A percentile compares a stretch with the other conserved stretches of the same genome.
Evolutionary conservation across 352 stramenopile species (phyloP).

Genomic region (Phytophthora citrophthora): DNA sequence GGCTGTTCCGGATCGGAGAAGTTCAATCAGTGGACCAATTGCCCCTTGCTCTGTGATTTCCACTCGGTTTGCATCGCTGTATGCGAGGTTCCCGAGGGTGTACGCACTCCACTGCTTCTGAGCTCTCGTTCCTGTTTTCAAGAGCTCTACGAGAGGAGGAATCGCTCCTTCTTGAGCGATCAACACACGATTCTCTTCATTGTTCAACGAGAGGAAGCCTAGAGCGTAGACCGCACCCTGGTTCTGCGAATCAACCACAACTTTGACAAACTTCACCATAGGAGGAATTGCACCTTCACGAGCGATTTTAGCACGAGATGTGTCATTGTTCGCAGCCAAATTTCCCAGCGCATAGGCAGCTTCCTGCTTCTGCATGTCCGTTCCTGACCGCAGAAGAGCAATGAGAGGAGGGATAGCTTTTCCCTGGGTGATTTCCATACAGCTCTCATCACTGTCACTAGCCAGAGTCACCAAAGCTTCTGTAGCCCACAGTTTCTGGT

Average conservation of each 20-base stretch:
- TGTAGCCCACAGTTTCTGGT: conserved; percentile 23
- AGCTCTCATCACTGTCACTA: conserved; percentile 22
- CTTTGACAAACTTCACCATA: conserved; percentile 24
- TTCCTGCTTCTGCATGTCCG: conserved; percentile 33
- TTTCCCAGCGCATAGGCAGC: conserved; percentile 29
- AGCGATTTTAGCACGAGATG: conserved; percentile 13
- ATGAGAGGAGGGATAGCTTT: conserved; percentile 21
- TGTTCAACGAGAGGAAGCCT: conserved; percentile 15
- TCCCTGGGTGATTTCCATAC: conserved; percentile 13
- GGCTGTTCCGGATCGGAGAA: conserved; percentile 13
- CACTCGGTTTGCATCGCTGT: conserved; percentile 25
- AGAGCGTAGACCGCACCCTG: conserved; percentile 32
- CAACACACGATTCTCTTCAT: conserved; percentile 20
- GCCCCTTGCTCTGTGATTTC: conserved; percentile 20
- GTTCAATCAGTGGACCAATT: conserved; percentile 12
- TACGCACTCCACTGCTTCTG: conserved; percentile 30
- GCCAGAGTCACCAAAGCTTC: conserved; percentile 19
- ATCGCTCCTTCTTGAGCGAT: conserved; percentile 30
- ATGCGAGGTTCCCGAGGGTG: conserved; percentile 22
- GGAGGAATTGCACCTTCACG: conserved; percentile 29
- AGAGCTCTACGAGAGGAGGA: conserved; percentile 14
- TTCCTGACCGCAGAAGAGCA: conserved; percentile 17
- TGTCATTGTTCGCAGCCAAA: conserved; percentile 13
- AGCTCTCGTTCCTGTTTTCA: conserved; percentile 3
- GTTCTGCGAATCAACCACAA: conserved; percentile 27